These are phyloP conservation scores for Neofusicoccum umdonicola DNA, from an alignment of 2,329 filamentous ascomycete species.

Conservation along the genomic window DNA sequence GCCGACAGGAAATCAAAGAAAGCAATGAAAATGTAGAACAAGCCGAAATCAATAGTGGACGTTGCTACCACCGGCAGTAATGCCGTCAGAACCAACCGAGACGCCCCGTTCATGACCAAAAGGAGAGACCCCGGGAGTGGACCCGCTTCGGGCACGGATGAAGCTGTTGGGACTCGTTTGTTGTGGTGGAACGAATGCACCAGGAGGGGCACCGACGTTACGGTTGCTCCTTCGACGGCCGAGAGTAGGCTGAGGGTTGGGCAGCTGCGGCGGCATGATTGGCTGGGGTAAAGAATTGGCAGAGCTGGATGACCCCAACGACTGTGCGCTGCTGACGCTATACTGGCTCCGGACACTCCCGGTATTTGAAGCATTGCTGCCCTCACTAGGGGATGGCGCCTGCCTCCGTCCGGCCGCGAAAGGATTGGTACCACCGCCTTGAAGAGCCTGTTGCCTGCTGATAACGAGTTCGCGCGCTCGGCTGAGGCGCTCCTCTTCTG, in stretches of 20 bases:
- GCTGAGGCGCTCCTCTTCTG: conserved; percentile 33
- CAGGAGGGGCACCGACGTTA: conserved; percentile 28
- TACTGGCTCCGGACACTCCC: conserved; percentile 20
- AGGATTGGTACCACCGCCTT: conserved; percentile 35
- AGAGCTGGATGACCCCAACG: conserved; percentile 25
- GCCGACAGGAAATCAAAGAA: not conserved
- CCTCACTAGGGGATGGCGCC: not conserved
- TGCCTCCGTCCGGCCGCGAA: conserved; percentile 33
- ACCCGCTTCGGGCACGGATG: conserved; percentile 29
- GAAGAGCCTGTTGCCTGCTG: conserved; percentile 31
- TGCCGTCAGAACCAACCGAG: conserved; percentile 23
- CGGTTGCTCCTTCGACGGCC: conserved; percentile 36
- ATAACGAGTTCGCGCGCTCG: conserved; percentile 38
- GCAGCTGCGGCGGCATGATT: conserved; percentile 22
- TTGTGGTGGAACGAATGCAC: conserved; percentile 25
- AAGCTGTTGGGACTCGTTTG: conserved; percentile 30
- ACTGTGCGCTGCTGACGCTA: conserved; percentile 20
- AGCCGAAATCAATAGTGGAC: conserved; percentile 14
- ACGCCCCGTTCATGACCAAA: conserved; percentile 28
- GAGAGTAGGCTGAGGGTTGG: conserved; percentile 19
- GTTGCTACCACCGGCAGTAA: conserved; percentile 26
- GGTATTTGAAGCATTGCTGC: not conserved
- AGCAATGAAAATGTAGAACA: not conserved
- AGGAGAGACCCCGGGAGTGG: conserved; percentile 28
- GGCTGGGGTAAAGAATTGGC: conserved; percentile 30